Percentiles rank a stretch among this genome's conserved stretches.
These are phyloP conservation scores for Eutrema yunnanense DNA, from an alignment of 345 rosid species.

Conservation along the genomic window DNA sequence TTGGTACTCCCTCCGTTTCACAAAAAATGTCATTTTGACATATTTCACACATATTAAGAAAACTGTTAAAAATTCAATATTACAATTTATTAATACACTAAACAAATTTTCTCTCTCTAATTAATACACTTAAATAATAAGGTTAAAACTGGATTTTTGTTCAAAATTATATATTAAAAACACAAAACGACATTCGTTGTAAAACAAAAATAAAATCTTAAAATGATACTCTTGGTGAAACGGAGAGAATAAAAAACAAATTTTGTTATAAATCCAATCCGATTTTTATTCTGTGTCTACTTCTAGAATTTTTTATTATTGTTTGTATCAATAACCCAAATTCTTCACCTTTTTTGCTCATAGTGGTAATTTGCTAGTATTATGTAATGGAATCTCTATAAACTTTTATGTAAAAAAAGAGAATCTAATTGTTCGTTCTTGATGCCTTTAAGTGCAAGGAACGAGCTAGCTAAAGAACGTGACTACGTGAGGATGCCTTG, in stretches of 20 bases:
- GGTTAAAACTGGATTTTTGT: too few species aligned
- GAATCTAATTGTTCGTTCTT: neutral
- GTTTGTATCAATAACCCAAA: neutral
- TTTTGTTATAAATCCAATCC: neutral
- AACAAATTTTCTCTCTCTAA: too few species aligned
- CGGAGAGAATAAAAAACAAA: neutral
- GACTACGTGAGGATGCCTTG: slow-evolving; percentile 10
- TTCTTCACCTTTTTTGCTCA: neutral
- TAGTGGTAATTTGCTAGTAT: neutral
- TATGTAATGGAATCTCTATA: neutral
- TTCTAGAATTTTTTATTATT: neutral
- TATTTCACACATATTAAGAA: too few species aligned
- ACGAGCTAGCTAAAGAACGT: neutral
- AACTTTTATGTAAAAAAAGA: neutral
- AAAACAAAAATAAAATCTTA: too few species aligned
- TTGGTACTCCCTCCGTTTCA: neutral
- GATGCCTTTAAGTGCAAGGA: slow-evolving; percentile 13
- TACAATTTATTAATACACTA: too few species aligned
- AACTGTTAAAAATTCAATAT: too few species aligned
- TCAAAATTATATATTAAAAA: too few species aligned
- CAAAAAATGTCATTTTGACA: too few species aligned
- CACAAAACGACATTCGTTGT: too few species aligned
- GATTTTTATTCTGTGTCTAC: neutral
- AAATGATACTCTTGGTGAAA: too few species aligned
- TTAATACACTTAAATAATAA: too few species aligned